These are phyloP conservation scores for carrot (Daucus carota) DNA, from an alignment of 129 eudicot species.

Conservation along the genomic window DH1_v3.0 NC_030385.2:8640001-8640500, in stretches of 20 bases:
- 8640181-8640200: background rate
- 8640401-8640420: slow-evolving; percentile 76
- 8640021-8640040: background rate
- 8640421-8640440: slow-evolving; percentile 61
- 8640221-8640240: slow-evolving; percentile 55
- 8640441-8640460: slow-evolving; percentile 68
- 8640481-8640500: slow-evolving; percentile 60
- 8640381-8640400: slow-evolving; percentile 77
- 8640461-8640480: slow-evolving; percentile 77
- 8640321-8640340: slow-evolving; percentile 90
- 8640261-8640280: slow-evolving; percentile 88
- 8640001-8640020: background rate
- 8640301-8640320: slow-evolving; percentile 94
- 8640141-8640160: background rate
- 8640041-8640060: slow-evolving; percentile 9
- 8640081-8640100: slow-evolving; percentile 8
- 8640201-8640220: slow-evolving; percentile 39
- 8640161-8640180: background rate
- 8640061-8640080: background rate
- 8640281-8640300: slow-evolving; percentile 82
- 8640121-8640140: background rate
- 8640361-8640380: slow-evolving; percentile 90
- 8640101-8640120: background rate
- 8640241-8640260: slow-evolving; percentile 93
- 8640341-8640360: slow-evolving; percentile 94